Base-by-base conservation (phyloP, 345 rosid genomes). In the Boechera divaricarpa region DNA sequence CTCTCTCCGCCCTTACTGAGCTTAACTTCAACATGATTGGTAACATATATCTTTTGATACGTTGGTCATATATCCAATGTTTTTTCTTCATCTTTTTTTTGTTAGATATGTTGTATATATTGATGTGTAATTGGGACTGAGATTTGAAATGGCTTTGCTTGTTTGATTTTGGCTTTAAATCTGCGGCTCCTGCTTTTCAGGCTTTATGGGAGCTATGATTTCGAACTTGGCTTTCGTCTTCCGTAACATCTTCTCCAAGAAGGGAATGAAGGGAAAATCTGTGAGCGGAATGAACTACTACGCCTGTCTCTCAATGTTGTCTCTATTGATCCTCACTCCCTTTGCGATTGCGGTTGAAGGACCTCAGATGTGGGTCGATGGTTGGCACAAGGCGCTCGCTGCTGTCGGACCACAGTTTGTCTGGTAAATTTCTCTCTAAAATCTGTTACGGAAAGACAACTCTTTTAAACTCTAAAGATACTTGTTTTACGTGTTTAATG, bases 261-360 rank as follows among this genome's bases (percentile, higher is more conserved):
- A 24, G 75, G 98, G 98, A 77, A 91, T 94, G 98, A 91, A 88
- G 83, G 98, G 98, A 77, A 96, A 93, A 74, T 87, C 98, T 36
- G 98, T 95, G 80, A 93, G 98, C 67, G 99, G 99, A 55, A 95
- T 95, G 99, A 95, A 96, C 86, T 96, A 93, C 86, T 96, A 96
- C 45, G 99, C 99, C 5, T 96, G 99, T 80, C 90, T 96, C 70
- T 96, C 99, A 38, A 85, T 96, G 68, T 42, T 96, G 74, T 96
- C 99, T 52, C 89, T 96, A 10, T 33, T 87, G 67, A 91, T 96
- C 61, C 98, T 96, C 79, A 90, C 97, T 2, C 99, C 99, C 4
- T 93, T 93, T 71, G 98, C 99, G 11, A 67, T 96, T 77, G 98
- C 97, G 47, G 96, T 95, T 64, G 99, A 95, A 83, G 98, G 99